phyloP scores from a whole-genome alignment of 2,329 filamentous ascomycete genomes.

The Amesomyces nigricolor region DNA sequence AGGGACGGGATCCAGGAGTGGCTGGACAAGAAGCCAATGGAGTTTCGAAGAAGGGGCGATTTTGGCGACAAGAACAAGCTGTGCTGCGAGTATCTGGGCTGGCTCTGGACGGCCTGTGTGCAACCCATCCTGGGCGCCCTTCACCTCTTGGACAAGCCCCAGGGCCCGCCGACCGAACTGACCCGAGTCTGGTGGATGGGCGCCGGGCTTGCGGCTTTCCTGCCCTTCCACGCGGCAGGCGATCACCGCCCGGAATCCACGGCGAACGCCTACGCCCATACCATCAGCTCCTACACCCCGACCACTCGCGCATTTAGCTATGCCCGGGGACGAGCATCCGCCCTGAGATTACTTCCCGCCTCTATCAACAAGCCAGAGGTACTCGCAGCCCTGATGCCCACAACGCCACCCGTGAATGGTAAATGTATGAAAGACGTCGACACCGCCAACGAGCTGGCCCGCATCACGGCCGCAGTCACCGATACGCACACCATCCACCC shows the following conservation, averaged over 20 bases:
- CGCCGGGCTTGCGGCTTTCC: neutral
- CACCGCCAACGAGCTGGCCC: too few relatives aligned
- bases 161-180: neutral
- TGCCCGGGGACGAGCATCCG: neutral
- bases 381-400: constrained; percentile 2
- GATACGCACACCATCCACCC: too few relatives aligned
- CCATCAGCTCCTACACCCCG: constrained; percentile 3
- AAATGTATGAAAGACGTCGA: too few relatives aligned
- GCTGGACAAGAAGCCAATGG: neutral
- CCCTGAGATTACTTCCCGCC: neutral
- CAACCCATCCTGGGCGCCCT: neutral
- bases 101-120: constrained; percentile 7
- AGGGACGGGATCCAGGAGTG: neutral
- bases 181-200: constrained; percentile 7
- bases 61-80: neutral
- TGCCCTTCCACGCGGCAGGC: constrained; percentile 7
- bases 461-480: neutral
- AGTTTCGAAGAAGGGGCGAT: neutral
- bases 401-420: neutral
- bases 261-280: neutral
- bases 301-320: neutral
- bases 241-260: neutral
- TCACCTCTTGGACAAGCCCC: neutral
- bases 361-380: neutral
- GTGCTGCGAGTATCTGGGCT: neutral